Evolutionary conservation across 805 yeast genomes (phyloP), one percentile per base, ranked within the genome.

Genomic region (Nakazawaea ishiwadae): DNA sequence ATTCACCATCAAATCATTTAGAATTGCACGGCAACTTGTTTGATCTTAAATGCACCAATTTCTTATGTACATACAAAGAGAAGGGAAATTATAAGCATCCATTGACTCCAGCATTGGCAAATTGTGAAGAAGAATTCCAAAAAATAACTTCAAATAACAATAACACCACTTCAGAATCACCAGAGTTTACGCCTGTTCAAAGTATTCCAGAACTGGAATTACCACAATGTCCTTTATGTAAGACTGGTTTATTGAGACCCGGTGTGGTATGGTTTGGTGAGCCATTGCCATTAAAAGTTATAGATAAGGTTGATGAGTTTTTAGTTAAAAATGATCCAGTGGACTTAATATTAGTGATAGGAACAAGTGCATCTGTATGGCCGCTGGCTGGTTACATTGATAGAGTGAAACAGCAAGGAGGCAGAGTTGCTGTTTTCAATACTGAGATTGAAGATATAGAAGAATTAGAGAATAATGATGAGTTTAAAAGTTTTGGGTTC

Each of bases 191-290:
- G 2, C 78, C 81, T 2, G 68, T 72, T 2, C 65, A 72, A n/a
- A 55, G 63, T 12, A 60, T 87, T 1, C 62, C 68, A 3, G 73
- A 62, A 35, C 54, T 59, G 1, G 77, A 77, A 2, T 66, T 87
- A 9, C 96, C 96, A 1, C 71, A 60, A 30, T 89, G 97, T 56
- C 96, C 96, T 0, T 63, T 62, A 9, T 89, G 97, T 55, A 55
- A 65, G n/a, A 70, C 68, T 4, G 82, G 81, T 0, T 55, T 84
- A 10, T 61, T 89, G 44, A 67, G 96, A 17, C 97, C 97, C 0
- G 96, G 93, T 0, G 95, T 89, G 3, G 90, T 88, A 5, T 89
- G 96, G 96, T 87, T 84, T 61, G 96, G 96, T n/a, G 97, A 89
- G 59, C 72, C 88, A 12, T 63, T 89, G 34, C 87, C 95, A 0